Evolutionary conservation across 371 early-diverging fungal genomes (phyloP).

Genomic region (Rhizopus sp.): DNA sequence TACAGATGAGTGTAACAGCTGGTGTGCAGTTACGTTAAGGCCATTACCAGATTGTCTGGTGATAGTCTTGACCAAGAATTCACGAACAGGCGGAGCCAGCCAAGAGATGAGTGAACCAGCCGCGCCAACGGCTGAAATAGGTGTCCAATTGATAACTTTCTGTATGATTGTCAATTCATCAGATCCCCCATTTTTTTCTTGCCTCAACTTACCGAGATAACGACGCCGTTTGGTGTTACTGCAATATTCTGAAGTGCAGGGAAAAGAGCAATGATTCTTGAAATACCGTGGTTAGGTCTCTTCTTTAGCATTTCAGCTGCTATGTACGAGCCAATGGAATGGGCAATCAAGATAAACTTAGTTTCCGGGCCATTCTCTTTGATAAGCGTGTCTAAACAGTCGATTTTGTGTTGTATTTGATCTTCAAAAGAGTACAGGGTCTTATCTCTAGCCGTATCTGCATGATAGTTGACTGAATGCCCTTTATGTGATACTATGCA

Average conservation of each 20-base stretch:
- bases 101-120: constrained; percentile 37
- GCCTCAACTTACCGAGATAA: constrained; percentile 49
- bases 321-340: constrained; percentile 72
- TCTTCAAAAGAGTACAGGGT: constrained; percentile 53
- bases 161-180: constrained; percentile 2
- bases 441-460: constrained; percentile 15
- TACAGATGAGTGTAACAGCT: constrained; percentile 59
- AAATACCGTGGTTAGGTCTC: constrained; percentile 60
- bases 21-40: constrained; percentile 60
- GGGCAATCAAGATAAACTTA: constrained; percentile 62
- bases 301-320: constrained; percentile 54
- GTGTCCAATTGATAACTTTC: constrained; percentile 45
- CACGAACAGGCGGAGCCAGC: constrained; percentile 37
- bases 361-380: constrained; percentile 53
- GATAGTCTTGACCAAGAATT: constrained; percentile 28
- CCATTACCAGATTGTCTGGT: constrained; percentile 51
- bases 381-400: constrained; percentile 57
- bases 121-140: constrained; percentile 35
- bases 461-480: constrained; percentile 44
- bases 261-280: constrained; percentile 69
- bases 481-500: constrained; percentile 61
- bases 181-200: neutral
- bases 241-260: constrained; percentile 80
- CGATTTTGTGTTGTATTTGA: constrained; percentile 70
- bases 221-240: constrained; percentile 72